These are phyloP conservation scores for Fusarium multiceps DNA, from an alignment of 2,329 filamentous ascomycete species.

Conservation along the genomic window DNA sequence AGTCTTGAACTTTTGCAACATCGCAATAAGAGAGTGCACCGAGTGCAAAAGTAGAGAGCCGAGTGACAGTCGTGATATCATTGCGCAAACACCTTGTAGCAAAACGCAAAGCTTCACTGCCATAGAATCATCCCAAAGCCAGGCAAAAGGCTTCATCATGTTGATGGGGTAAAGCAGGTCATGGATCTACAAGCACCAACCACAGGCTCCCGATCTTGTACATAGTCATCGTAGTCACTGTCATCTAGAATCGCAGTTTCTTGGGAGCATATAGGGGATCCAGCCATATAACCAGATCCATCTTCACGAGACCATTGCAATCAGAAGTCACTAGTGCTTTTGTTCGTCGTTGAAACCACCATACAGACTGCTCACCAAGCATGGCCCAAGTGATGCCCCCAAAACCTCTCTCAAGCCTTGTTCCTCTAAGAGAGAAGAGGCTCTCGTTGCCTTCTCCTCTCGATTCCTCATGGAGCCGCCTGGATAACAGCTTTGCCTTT, in stretches of 20 bases:
- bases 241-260: not conserved
- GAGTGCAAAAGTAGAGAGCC: not conserved
- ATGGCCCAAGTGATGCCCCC: slow-evolving; percentile 18
- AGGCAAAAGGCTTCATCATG: not conserved
- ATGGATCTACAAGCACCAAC: slow-evolving; percentile 8
- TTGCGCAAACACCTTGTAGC: not conserved
- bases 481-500: slow-evolving; percentile 12
- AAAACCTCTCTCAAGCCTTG: not conserved
- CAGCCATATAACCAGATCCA: slow-evolving; percentile 19
- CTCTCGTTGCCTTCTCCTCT: slow-evolving; percentile 2
- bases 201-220: not conserved
- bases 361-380: not conserved
- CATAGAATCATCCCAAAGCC: not conserved
- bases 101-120: not conserved
- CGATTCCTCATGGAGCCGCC: slow-evolving; percentile 15
- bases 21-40: not conserved
- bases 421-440: not conserved
- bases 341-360: too few relatives aligned
- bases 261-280: not conserved
- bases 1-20: not conserved
- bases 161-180: not conserved
- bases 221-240: not conserved
- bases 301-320: not conserved
- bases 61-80: slow-evolving; percentile 12
- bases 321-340: not conserved